Evolutionary conservation across 441 rosid species (phyloP), one percentile per base, ranked within the genome.

Genomic region (Populus hybrid): DNA sequence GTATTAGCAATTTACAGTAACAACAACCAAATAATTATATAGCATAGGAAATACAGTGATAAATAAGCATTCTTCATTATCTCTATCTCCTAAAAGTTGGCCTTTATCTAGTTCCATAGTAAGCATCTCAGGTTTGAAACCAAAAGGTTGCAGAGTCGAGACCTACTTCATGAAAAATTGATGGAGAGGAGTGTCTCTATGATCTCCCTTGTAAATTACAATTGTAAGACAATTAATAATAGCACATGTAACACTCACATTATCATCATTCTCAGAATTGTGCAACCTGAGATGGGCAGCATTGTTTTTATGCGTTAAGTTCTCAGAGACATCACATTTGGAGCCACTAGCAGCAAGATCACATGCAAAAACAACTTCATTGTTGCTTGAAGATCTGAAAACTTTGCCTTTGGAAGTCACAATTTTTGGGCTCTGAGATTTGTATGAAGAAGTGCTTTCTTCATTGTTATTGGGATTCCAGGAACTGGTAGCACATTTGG

Each of bases 391-490:
- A 82, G 89, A 84, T 83, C 83, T 83, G 72, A 79, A 78, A 79
- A 67, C 81, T 72, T 85, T 85, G 65, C 79, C 82, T 75, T 77
- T 81, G 79, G 82, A 79, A 83, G 80, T 81, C 24, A 69, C 81
- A 83, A 77, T 70, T 76, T 75, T 81, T 80, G 85, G 83, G 87
- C 83, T 82, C 70, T 54, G 69, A 50, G 88, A 82, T 79, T 89
- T 89, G 87, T 78, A 65, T 61, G 98, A 90, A 84, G 89, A 83
- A 69, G 87, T 83, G 83, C 89, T 90, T 83, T 96, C 95, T 86
- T 94, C 93, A 81, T 87, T 69, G 82, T 87, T 88, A 71, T 81
- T 80, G 64, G 82, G 89, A 80, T 76, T 83, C 76, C 79, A 82
- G 59, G 81, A 84, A 73, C 83, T 86, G 82, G 70, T 78, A 10